phyloP scores from a whole-genome alignment of 768 basidiomycete genomes.

The Naematelia aurantialba region DNA sequence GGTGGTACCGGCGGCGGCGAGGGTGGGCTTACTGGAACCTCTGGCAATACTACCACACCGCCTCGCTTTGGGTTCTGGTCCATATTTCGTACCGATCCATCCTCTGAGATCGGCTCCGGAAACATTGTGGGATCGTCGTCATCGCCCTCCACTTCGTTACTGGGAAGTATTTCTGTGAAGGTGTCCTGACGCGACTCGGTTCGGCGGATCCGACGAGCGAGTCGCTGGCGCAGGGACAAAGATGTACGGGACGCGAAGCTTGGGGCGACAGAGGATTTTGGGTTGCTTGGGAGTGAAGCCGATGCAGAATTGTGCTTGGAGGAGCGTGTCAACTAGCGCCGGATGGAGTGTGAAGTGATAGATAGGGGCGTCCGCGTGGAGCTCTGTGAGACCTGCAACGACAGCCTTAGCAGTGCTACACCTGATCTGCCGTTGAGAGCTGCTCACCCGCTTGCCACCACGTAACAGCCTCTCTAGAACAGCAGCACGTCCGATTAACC shows the following conservation, averaged over 20 bases:
- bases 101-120: background rate
- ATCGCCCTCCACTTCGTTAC: constrained; percentile 4
- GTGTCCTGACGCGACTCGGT: constrained; percentile 22
- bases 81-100: background rate
- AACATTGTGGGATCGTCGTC: constrained; percentile 9
- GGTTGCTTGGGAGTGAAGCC: background rate
- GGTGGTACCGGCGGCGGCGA: background rate
- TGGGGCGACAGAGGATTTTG: background rate
- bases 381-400: background rate
- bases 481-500: constrained; percentile 35
- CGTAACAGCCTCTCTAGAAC: constrained; percentile 33
- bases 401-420: background rate
- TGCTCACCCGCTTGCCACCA: constrained; percentile 36
- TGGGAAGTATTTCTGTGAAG: constrained; percentile 26
- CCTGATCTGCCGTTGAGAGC: background rate
- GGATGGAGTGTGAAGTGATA: background rate
- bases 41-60: background rate
- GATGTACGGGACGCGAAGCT: background rate
- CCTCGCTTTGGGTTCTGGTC: background rate
- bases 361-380: constrained; percentile 2
- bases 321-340: background rate
- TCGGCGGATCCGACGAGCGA: constrained; percentile 17
- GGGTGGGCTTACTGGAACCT: background rate
- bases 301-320: constrained; percentile 2
- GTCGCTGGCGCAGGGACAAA: constrained; percentile 7